phyloP scores from a whole-genome alignment of 306 rosid species.

The Cucurbita moschata region DNA sequence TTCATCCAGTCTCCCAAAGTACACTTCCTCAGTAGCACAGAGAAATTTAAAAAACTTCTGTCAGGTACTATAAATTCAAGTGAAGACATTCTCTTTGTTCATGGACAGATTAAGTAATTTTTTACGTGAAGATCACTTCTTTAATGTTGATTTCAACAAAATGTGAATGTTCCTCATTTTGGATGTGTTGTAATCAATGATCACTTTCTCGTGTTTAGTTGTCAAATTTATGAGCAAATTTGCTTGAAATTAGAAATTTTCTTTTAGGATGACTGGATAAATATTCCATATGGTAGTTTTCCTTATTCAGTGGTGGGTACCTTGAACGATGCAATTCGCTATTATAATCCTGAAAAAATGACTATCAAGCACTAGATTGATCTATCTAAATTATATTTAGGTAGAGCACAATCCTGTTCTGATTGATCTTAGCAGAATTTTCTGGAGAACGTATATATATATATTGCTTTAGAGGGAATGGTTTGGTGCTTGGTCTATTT shows the following conservation, averaged over 20 bases:
- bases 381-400: neutral
- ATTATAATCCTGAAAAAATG: neutral
- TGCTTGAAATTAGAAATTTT: neutral
- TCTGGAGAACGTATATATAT: neutral
- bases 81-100: neutral
- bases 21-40: slow-evolving; percentile 64
- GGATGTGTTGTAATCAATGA: neutral
- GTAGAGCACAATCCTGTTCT: neutral
- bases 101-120: neutral
- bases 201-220: neutral
- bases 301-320: neutral
- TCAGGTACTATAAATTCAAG: slow-evolving; percentile 34
- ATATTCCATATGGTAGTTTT: neutral
- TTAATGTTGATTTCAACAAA: neutral
- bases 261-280: neutral
- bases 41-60: slow-evolving; percentile 58
- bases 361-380: neutral
- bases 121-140: neutral
- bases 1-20: slow-evolving; percentile 62
- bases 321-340: neutral
- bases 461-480: neutral
- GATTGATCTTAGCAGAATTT: neutral
- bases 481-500: neutral
- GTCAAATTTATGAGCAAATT: neutral
- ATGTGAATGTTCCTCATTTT: neutral